Evolutionary conservation across 1,284 basidiomycete genomes (phyloP), one percentile per base, ranked within the genome.

Genomic region (Malassezia psittaci): DNA sequence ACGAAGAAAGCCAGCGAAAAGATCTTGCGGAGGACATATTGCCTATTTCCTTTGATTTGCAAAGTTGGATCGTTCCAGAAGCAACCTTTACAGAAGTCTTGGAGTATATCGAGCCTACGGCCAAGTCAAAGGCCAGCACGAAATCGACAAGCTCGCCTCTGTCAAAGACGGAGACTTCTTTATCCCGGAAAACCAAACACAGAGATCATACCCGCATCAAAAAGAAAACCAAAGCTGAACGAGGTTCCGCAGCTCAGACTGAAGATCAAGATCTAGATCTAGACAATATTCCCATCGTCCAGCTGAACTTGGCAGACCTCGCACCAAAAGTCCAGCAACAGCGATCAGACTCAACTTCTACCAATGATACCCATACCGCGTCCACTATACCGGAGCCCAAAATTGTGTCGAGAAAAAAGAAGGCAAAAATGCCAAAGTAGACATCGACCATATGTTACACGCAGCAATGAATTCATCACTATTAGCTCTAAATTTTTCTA

Each of bases 21-120:
- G 90, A 79, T 80, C 51, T 91, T 90, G 3, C 91, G 96, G 76
- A 81, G 79, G 6, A 29, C 11, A 81, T 83, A 1, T 64, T 88
- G 3, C 94, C 93, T 0, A 83, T 87, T 2, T 88, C 85, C 1
- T 77, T 98, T 18, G 83, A 96, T 73, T 80, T 98, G 3, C 86
- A 93, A 60, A 76, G 78, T 0, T 90, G 87, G 81, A 85, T 96
- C 57, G 83, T 90, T 6, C 81, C 85, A 1, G 47, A 16, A 36
- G 49, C n/a, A 16, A 18, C 54, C 21, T 62, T 48, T 47, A 6
- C 36, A 1, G 11, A 37, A 10, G n/a, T 56, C 12, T 34, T 47
- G 13, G 47, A 44, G 1, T 42, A 37, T 10, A 35, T 51, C 19
- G 52, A 54, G 44, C 50, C 57, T 19, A 41, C 16, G 41, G 5